phyloP scores from a whole-genome alignment of 768 basidiomycete genomes.

The Mycena olivaceomarginata region DNA sequence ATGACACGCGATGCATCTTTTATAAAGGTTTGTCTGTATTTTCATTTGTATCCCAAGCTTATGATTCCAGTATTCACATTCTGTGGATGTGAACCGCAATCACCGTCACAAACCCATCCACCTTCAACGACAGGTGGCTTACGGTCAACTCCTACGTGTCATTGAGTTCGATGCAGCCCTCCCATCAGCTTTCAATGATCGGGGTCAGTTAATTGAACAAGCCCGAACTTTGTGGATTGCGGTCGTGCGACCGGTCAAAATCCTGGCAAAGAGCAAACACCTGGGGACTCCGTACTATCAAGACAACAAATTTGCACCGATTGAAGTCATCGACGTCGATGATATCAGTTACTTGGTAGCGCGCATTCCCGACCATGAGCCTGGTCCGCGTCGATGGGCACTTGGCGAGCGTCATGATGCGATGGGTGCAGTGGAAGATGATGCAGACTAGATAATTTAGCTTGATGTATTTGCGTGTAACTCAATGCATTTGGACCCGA shows the following conservation, averaged over 20 bases:
- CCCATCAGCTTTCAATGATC: neutral
- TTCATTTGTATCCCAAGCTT: too few species aligned
- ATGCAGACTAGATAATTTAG: neutral
- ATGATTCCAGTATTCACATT: constrained; percentile 6
- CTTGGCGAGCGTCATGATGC: constrained; percentile 14
- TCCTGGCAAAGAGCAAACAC: neutral
- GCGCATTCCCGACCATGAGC: constrained; percentile 8
- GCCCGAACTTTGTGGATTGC: neutral
- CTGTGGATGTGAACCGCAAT: constrained; percentile 5
- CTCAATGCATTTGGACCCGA: too few species aligned
- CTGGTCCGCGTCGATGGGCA: constrained; percentile 2
- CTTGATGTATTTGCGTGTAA: too few species aligned
- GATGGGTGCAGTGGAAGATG: constrained; percentile 8
- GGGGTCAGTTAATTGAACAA: too few species aligned
- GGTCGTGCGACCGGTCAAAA: constrained; percentile 5
- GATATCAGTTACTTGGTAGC: neutral
- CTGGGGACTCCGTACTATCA: too few species aligned
- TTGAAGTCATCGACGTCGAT: too few species aligned
- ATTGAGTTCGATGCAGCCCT: constrained; percentile 12
- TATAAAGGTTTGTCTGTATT: constrained; percentile 1
- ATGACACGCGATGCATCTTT: constrained; percentile 30
- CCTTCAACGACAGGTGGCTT: neutral
- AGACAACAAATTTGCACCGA: neutral
- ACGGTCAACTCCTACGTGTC: neutral
- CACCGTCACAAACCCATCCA: constrained; percentile 4